Evolutionary conservation across 169 alveolate species (phyloP).

Genomic region (Plasmodium vivax): DNA sequence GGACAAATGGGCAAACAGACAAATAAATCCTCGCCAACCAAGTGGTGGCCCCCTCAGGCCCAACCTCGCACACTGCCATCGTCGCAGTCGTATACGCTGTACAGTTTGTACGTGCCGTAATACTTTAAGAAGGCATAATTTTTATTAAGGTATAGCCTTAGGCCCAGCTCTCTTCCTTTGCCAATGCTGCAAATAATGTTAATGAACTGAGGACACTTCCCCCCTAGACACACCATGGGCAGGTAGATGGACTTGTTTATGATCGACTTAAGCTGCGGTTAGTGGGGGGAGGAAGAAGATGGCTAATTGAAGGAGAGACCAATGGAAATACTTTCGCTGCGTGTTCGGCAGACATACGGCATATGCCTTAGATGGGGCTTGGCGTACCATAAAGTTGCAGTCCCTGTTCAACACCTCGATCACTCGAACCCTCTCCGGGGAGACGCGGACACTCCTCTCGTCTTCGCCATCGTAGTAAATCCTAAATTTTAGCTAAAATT

Average conservation of each 20-base stretch:
- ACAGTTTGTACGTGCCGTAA: constrained; percentile 44
- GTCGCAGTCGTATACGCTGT: constrained; percentile 9
- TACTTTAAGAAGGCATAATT: constrained; percentile 57
- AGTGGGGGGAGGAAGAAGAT: neutral
- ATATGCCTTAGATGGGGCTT: neutral
- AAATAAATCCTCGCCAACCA: neutral
- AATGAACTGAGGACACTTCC: constrained; percentile 53
- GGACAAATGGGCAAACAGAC: neutral
- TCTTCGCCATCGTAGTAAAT: constrained; percentile 53
- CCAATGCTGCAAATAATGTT: constrained; percentile 13
- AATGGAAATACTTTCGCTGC: neutral
- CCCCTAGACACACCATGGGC: constrained; percentile 32
- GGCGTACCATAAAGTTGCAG: constrained; percentile 7
- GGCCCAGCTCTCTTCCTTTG: constrained; percentile 5
- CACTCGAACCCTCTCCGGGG: constrained; percentile 23
- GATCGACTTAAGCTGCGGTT: constrained; percentile 10
- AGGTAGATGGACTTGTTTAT: constrained; percentile 39
- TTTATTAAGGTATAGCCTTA: constrained; percentile 29
- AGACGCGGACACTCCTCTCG: neutral
- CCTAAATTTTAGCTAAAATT: constrained; percentile 17
- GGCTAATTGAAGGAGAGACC: neutral
- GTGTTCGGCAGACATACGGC: neutral
- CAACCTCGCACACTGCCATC: constrained; percentile 19
- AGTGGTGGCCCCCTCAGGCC: neutral
- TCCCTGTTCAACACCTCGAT: constrained; percentile 17